Conservation (phyloP, 2,329 filamentous ascomycete genomes). For the Tolypocladium paradoxum region DNA sequence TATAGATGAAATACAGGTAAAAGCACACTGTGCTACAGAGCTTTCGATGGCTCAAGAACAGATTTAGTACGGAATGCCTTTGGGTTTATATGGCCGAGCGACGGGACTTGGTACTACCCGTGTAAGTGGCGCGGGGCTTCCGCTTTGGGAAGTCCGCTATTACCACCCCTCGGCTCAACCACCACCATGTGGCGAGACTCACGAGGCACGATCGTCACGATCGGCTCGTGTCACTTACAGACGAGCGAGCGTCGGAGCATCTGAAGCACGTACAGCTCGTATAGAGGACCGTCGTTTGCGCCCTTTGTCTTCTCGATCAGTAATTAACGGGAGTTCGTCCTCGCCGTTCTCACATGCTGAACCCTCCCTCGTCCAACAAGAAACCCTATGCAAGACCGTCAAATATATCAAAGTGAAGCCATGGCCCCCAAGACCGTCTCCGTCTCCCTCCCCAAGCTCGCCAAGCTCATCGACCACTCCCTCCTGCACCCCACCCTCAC, state of each 20-base stretch:
- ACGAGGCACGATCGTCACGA: not conserved
- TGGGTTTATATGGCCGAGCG: not conserved
- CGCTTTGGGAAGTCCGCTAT: slow-evolving; percentile 18
- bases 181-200: not conserved
- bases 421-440: slow-evolving; percentile 16
- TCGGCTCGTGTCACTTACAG: not conserved
- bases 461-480: slow-evolving; percentile 49
- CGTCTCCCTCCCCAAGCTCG: slow-evolving; percentile 34
- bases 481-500: slow-evolving; percentile 52
- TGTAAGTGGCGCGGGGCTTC: slow-evolving; percentile 14
- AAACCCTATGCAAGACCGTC: not conserved
- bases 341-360: not conserved
- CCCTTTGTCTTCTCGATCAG: not conserved
- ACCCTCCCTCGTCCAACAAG: not conserved
- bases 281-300: not conserved
- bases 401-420: not conserved
- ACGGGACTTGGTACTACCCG: not conserved
- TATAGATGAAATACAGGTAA: not conserved
- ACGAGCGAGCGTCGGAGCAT: not conserved
- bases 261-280: not conserved
- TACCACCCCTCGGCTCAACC: not conserved
- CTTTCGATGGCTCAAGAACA: not conserved
- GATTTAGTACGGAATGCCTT: not conserved
- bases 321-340: not conserved
- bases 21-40: not conserved